Conservation (phyloP, 176 grass and related monocot species). For the Eragrostis nindensis region DNA sequence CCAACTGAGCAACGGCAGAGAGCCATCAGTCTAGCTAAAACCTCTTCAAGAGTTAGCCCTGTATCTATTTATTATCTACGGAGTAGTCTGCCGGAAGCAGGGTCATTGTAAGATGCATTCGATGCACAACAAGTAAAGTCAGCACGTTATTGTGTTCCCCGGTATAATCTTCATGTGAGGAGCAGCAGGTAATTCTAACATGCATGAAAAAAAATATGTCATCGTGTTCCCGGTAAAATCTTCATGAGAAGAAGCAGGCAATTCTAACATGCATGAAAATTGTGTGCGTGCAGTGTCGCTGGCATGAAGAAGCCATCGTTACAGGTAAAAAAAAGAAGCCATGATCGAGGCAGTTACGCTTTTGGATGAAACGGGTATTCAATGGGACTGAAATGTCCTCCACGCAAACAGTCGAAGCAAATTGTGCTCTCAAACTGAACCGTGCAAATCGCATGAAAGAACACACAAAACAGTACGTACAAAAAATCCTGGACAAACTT, state of each 20-base stretch:
- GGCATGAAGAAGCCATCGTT: not conserved
- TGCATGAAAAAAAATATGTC: no score
- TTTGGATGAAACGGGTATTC: not conserved
- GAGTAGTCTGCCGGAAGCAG: not conserved
- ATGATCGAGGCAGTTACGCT: not conserved
- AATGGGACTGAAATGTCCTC: not conserved
- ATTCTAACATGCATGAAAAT: not conserved
- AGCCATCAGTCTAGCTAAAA: constrained; percentile 14
- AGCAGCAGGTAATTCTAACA: not conserved
- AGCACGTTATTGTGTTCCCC: constrained; percentile 16
- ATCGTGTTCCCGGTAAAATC: not conserved
- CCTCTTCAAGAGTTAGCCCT: constrained; percentile 7
- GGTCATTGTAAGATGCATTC: constrained; percentile 16
- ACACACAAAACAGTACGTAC: not conserved
- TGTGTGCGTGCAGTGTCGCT: not conserved
- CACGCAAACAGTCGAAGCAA: not conserved
- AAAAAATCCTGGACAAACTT: not conserved
- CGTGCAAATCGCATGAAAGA: not conserved
- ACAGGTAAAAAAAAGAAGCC: not conserved
- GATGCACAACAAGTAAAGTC: constrained; percentile 13
- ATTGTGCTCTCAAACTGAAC: not conserved
- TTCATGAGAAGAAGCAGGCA: no score
- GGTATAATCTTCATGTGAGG: no score
- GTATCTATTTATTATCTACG: constrained; percentile 21
- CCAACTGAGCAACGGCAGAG: constrained; percentile 32